Evolutionary conservation across 2,329 filamentous ascomycete genomes (phyloP).

Genomic region (Aspergillus luchuensis): DNA sequence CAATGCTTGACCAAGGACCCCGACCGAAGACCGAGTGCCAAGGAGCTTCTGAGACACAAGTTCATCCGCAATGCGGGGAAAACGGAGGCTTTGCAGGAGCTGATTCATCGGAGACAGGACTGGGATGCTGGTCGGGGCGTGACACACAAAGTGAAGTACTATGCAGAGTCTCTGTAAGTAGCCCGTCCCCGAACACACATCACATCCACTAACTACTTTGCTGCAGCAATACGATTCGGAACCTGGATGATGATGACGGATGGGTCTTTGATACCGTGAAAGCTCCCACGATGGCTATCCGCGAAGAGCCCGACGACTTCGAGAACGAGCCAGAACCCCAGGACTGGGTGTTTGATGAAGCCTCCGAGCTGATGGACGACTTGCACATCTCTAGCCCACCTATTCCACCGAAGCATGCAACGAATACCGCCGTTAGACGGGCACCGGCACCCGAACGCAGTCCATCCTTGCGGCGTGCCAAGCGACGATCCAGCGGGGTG

Average conservation of each 20-base stretch:
- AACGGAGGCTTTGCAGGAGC: slow-evolving; percentile 81
- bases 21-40: slow-evolving; percentile 78
- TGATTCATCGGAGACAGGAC: slow-evolving; percentile 77
- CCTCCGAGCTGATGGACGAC: slow-evolving; percentile 44
- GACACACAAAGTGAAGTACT: slow-evolving; percentile 75
- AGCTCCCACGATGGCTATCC: slow-evolving; percentile 61
- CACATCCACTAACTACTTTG: slow-evolving; percentile 21
- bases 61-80: slow-evolving; percentile 88
- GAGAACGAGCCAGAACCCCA: slow-evolving; percentile 46
- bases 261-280: slow-evolving; percentile 97
- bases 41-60: slow-evolving; percentile 81
- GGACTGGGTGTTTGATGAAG: slow-evolving; percentile 39
- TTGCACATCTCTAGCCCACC: slow-evolving; percentile 48
- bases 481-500: slow-evolving; percentile 51
- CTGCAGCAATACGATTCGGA: slow-evolving; percentile 61
- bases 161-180: slow-evolving; percentile 83
- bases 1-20: slow-evolving; percentile 92
- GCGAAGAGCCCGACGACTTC: slow-evolving; percentile 55
- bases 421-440: slow-evolving; percentile 58
- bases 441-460: slow-evolving; percentile 50
- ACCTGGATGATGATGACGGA: slow-evolving; percentile 71
- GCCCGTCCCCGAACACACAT: background rate
- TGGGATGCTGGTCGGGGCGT: slow-evolving; percentile 75
- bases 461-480: slow-evolving; percentile 45
- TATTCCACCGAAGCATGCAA: slow-evolving; percentile 54